phyloP scores from a whole-genome alignment of 73 alveolate genomes.

The Tetrahymena thermophila region DNA sequence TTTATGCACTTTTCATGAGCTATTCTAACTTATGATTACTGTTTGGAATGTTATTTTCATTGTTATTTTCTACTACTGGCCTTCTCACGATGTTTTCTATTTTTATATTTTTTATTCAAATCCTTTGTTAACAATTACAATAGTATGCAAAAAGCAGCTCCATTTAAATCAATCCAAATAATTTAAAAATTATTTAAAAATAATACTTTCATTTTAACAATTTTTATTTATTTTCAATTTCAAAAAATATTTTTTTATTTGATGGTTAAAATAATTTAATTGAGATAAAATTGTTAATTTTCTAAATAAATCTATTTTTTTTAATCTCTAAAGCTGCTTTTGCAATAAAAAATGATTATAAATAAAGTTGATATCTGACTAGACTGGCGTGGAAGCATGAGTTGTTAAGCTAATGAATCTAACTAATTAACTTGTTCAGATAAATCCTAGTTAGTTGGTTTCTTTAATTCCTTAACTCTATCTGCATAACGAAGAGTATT shows the following conservation, averaged over 20 bases:
- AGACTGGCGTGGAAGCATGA: conserved; percentile 57
- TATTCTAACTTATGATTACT: not conserved
- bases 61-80: not conserved
- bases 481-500: conserved; percentile 99
- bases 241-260: no score
- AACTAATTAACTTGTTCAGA: conserved; percentile 18
- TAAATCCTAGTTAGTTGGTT: conserved; percentile 49
- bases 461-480: conserved; percentile 99
- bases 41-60: not conserved
- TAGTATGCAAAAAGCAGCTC: not conserved
- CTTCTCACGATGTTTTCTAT: not conserved
- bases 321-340: conserved; percentile 1
- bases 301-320: conserved; percentile 3
- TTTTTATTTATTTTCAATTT: no score
- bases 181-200: not conserved
- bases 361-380: not conserved
- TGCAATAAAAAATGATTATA: not conserved
- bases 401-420: conserved; percentile 41
- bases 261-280: no score
- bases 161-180: not conserved
- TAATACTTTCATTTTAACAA: not conserved
- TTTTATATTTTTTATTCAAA: not conserved
- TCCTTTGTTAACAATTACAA: not conserved
- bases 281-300: conserved; percentile 15
- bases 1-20: not conserved